Evolutionary conservation across 2,329 filamentous ascomycete genomes (phyloP), one percentile per base, ranked within the genome.

Genomic region (Clarireedia homoeocarpa): DNA sequence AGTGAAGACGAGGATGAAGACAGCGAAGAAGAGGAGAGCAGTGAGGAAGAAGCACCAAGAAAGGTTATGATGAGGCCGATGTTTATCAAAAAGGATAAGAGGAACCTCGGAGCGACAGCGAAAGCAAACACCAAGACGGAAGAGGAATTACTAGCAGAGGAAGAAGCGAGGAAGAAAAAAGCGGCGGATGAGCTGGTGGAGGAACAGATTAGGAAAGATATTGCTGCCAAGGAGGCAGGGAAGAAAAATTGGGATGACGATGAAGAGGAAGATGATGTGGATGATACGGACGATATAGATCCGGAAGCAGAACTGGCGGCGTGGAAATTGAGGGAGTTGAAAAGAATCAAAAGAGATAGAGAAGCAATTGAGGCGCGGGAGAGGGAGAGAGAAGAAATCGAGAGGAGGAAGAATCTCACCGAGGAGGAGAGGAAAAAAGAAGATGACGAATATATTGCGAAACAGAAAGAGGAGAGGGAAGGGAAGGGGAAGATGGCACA

Each of bases 321-420:
- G 0, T 99, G 94, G 92, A 94, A 92, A 69, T 78, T 99, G 50
- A 85, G 94, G 49, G 94, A 99, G 73, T 78, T 99, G 44, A 86
- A 86, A 71, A 86, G 94, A 7, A 83, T 97, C 62, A 91, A 92
- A 73, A 84, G 94, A 51, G 88, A 94, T 65, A 84, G 94, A 26
- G 85, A 91, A 64, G 84, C 84, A 2, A 91, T 99, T 65, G 90
- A 96, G 69, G 81, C 80, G 61, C 83, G 84, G 36, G 94, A 99
- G 74, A 83, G 82, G 61, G 91, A 96, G 72, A 80, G 86, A 46
- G 94, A 90, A 52, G 92, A 97, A 72, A 79, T 95, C 38, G 94
- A 97, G 74, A 84, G 94, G 10, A 80, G 94, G 40, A 83, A 89
- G 53, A 92, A 92, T 70, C 80, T 99, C 55, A 95, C 88, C 0